Conservation (phyloP, 495 filamentous ascomycete genomes). For the Neurospora pannonica region DNA sequence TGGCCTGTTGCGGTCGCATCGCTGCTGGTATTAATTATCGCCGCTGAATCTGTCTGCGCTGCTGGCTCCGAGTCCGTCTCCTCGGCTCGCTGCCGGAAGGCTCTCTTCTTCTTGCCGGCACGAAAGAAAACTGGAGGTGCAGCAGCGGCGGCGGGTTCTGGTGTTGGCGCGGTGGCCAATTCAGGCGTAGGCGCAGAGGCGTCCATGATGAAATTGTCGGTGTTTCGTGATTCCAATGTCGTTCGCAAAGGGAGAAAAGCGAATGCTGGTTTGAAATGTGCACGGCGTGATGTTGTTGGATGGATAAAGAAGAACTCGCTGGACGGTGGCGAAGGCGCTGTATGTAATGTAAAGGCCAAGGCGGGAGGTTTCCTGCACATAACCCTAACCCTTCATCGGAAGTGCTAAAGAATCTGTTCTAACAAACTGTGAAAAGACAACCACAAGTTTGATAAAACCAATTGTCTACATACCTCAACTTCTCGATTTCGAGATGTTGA, state of each 20-base stretch:
- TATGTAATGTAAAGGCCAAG: background rate
- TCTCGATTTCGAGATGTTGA: too few relatives aligned
- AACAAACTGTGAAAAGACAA: too few relatives aligned
- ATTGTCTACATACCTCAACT: too few relatives aligned
- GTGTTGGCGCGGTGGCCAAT: constrained; percentile 5
- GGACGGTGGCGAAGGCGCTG: background rate
- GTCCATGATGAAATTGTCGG: background rate
- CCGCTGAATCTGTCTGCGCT: constrained; percentile 2
- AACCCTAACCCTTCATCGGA: background rate
- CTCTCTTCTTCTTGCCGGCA: constrained; percentile 64
- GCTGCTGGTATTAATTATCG: constrained; percentile 9
- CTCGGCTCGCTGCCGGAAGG: constrained; percentile 53
- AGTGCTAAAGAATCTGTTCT: too few relatives aligned
- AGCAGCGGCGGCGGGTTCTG: constrained; percentile 4
- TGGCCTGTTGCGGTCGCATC: constrained; percentile 1
- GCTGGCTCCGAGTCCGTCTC: constrained; percentile 6
- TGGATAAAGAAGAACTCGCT: background rate
- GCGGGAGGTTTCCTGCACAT: background rate
- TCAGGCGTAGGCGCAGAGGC: background rate
- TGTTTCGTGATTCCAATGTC: background rate
- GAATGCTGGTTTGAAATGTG: background rate
- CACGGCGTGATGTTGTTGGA: background rate
- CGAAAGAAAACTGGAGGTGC: constrained; percentile 46
- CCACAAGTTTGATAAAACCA: too few relatives aligned
- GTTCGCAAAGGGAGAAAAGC: background rate